A percentile compares a stretch with the other conserved stretches of the same genome.
Conservation (phyloP, 192 early-diverging fungal genomes). For the Gigaspora rosea region DNA sequence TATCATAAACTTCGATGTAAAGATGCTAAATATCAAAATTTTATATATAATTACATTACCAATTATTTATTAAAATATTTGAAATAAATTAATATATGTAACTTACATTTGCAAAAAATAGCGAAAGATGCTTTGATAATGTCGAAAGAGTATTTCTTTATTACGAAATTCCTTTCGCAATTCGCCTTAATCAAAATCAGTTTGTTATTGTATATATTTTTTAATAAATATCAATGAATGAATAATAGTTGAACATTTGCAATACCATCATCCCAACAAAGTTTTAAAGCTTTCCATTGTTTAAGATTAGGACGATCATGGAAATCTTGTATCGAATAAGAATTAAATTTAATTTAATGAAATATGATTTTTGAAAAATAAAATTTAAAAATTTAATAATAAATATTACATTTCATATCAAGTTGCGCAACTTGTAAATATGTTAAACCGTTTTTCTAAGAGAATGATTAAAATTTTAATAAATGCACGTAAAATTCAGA, state of each 20-base stretch:
- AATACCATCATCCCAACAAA: conserved; percentile 33
- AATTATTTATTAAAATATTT: neutral
- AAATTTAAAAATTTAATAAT: neutral
- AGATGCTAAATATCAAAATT: conserved; percentile 33
- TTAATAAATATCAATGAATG: too few relatives aligned
- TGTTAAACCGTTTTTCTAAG: conserved; percentile 37
- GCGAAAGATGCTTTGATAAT: conserved; percentile 33
- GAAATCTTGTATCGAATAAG: conserved; percentile 27
- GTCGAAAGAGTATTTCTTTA: conserved; percentile 33
- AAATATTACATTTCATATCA: conserved; percentile 34
- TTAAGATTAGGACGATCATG: conserved; percentile 38
- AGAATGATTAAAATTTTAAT: neutral
- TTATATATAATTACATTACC: neutral
- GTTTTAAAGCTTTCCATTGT: conserved; percentile 40
- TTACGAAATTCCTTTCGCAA: neutral
- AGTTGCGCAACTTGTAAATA: conserved; percentile 43
- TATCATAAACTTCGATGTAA: conserved; percentile 27
- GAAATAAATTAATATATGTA: neutral
- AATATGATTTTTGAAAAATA: neutral
- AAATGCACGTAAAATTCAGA: conserved; percentile 3
- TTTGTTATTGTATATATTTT: neutral
- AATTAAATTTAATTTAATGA: neutral
- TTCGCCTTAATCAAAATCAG: neutral
- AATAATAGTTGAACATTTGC: too few relatives aligned
- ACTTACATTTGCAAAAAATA: conserved; percentile 45